Base-by-base conservation (phyloP, 495 filamentous ascomycete genomes). In the Penicilliopsis zonata region DNA sequence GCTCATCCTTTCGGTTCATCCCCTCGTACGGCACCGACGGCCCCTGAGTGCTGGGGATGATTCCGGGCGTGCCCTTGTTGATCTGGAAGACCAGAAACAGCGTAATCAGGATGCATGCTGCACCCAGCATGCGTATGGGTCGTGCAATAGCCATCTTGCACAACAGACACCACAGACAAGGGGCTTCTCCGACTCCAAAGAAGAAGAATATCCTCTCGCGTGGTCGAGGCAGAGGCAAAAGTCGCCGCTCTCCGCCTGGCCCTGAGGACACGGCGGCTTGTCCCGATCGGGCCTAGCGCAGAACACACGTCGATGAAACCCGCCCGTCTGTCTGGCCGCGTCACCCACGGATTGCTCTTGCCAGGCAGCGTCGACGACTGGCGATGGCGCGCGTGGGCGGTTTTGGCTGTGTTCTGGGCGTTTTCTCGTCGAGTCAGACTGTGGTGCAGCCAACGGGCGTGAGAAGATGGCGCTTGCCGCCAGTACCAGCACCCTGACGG, bases 121-220 rank as follows among this genome's bases (percentile, higher is more conserved):
- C 69, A 42, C 66, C 80, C 49, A 94, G 65, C 43, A 82, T 74
- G 52, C 86, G 78, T 50, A 90, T 78, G 17, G 82, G 79, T 65
- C 74, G 77, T 48, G 84, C 77, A 52, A 92, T 65, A 47, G 80
- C 82, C 84, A 93, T 93, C 26, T 38, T 59, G 50, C n/a, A 41
- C 53, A 18, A 33, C 27, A 42, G 33, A 35, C 41, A 34, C 18
- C 13, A 23, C 13, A 31, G 28, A 36, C n/a, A 36, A 13, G 36
- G 26, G 25, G 31, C 28, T n/a, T n/a, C n/a, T n/a, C n/a, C n/a
- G n/a, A n/a, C n/a, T n/a, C 35, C 18, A 24, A 35, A 38, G 37
- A 27, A 18, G 46, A 34, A 37, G 17, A 36, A 31, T 26, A 31
- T 27, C 33, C 21, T 35, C 30, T 16, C 30, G 18, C 10, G 9